These are phyloP conservation scores for Narthecium ossifragum DNA, from an alignment of 106 monocot genomes.

Conservation along the genomic window DNA sequence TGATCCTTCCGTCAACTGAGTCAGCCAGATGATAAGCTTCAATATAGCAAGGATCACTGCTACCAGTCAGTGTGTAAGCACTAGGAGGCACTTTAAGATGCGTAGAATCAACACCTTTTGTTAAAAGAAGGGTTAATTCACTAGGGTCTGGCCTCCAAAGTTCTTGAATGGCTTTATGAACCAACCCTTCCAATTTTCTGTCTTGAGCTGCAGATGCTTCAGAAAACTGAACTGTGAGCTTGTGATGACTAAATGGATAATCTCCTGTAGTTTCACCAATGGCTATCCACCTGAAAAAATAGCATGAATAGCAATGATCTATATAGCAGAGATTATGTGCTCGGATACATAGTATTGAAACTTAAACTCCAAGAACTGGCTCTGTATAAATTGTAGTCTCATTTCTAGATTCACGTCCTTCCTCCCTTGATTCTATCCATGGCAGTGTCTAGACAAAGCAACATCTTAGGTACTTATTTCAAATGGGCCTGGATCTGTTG, in stretches of 20 bases:
- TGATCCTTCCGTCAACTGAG: conserved; percentile 82
- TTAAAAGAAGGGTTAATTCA: conserved; percentile 68
- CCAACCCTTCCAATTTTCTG: conserved; percentile 92
- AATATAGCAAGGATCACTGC: conserved; percentile 94
- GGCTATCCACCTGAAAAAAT: conserved; percentile 72
- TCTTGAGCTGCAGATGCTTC: conserved; percentile 97
- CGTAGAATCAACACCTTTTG: conserved; percentile 66
- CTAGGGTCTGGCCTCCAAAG: conserved; percentile 94
- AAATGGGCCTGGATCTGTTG: too few species aligned
- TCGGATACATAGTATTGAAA: too few species aligned
- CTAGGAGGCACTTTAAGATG: conserved; percentile 78
- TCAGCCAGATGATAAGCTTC: conserved; percentile 99
- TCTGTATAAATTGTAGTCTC: too few species aligned
- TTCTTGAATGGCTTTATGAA: conserved; percentile 98
- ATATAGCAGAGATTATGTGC: too few species aligned
- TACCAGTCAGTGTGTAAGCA: conserved; percentile 65
- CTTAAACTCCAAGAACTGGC: too few species aligned
- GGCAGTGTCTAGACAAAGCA: too few species aligned
- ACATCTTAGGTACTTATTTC: too few species aligned
- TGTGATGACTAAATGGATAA: conserved; percentile 98
- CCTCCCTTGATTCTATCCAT: too few species aligned
- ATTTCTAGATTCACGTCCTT: too few species aligned
- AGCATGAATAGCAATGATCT: background rate
- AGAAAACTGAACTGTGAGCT: conserved; percentile 90
- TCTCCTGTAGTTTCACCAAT: conserved; percentile 90